A percentile compares a stretch with the other conserved stretches of the same genome.
phyloP scores from a whole-genome alignment of 1,284 basidiomycete species.

The Ustilago shanxiensis region DNA sequence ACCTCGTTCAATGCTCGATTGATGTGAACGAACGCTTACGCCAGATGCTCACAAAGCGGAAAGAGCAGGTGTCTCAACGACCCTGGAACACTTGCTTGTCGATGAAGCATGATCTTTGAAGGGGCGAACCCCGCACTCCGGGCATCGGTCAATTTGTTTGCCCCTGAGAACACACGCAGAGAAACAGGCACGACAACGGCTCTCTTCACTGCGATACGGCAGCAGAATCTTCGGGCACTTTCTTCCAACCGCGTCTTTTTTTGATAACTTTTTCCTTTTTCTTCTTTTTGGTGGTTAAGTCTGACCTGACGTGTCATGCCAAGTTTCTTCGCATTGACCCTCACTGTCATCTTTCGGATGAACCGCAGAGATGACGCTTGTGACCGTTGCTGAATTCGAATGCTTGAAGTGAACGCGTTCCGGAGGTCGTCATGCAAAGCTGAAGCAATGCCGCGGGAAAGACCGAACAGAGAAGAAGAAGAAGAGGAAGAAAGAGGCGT shows the following conservation, averaged over 20 bases:
- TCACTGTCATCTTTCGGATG: too few relatives aligned
- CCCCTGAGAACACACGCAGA: background rate
- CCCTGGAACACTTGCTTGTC: too few relatives aligned
- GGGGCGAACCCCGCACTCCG: background rate
- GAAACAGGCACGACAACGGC: background rate
- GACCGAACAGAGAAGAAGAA: background rate
- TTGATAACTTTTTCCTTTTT: too few relatives aligned
- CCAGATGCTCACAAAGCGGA: background rate
- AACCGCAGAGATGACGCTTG: too few relatives aligned
- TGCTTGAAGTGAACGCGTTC: too few relatives aligned
- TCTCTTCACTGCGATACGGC: background rate
- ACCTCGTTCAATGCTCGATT: background rate
- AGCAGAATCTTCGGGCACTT: constrained; percentile 9
- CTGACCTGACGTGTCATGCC: constrained; percentile 7
- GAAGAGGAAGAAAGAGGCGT: background rate
- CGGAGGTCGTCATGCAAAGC: too few relatives aligned
- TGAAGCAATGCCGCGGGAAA: too few relatives aligned
- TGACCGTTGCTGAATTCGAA: too few relatives aligned
- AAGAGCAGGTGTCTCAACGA: too few relatives aligned
- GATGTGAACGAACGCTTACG: too few relatives aligned
- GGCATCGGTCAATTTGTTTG: background rate
- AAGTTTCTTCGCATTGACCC: background rate
- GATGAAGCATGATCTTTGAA: background rate
- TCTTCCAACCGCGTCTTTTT: constrained; percentile 7
- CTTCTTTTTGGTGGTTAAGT: background rate